Percentiles rank a stretch among this genome's conserved stretches.
Conservation (phyloP, 1,284 basidiomycete genomes). For the Ganoderma lucidum region DNA sequence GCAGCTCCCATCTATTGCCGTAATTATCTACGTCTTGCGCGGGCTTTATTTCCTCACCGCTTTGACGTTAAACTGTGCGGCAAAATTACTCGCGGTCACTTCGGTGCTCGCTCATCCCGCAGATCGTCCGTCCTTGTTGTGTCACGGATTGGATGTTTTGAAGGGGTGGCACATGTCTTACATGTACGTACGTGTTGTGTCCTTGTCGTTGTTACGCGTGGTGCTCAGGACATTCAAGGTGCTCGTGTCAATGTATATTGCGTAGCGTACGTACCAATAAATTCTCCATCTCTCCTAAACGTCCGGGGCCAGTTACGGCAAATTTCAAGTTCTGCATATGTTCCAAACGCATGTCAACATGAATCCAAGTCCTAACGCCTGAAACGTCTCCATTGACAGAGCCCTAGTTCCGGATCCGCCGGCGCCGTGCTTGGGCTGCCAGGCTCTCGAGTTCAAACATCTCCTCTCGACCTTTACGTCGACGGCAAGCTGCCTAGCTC, state of each 20-base stretch:
- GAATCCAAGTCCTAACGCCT: no score
- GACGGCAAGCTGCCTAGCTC: no score
- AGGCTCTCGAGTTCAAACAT: no score
- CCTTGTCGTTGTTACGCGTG: neutral
- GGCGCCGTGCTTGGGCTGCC: no score
- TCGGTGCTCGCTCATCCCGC: conserved; percentile 46
- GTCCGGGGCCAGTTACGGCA: neutral
- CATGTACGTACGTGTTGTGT: neutral
- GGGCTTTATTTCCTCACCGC: conserved; percentile 47
- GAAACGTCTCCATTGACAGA: no score
- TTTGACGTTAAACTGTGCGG: conserved; percentile 75
- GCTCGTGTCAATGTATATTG: neutral
- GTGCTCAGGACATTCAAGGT: no score
- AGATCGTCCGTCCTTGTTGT: conserved; percentile 55
- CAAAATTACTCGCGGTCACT: conserved; percentile 47
- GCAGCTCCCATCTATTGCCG: conserved; percentile 45
- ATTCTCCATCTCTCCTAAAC: neutral
- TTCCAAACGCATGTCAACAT: no score
- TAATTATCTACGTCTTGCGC: conserved; percentile 69
- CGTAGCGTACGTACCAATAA: neutral
- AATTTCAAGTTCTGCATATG: no score
- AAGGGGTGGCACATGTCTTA: conserved; percentile 50
- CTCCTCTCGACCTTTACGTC: no score
- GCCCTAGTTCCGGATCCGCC: no score
- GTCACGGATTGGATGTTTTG: conserved; percentile 62